phyloP scores from a whole-genome alignment of 1,284 basidiomycete genomes.

The Schizophyllum commune region DNA sequence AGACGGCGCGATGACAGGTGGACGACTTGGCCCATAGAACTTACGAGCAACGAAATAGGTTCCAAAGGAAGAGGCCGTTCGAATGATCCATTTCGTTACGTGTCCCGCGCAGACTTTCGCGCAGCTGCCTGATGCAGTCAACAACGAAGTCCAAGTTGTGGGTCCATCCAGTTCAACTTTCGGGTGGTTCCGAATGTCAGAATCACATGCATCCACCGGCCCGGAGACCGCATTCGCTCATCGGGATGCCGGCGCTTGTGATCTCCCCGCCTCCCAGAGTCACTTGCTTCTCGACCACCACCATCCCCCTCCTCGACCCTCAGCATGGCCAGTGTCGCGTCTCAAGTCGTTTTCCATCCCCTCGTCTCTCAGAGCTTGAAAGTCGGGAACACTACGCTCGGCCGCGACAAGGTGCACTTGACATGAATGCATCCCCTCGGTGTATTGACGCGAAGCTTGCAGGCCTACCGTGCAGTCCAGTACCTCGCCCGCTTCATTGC shows the following conservation, averaged over 20 bases:
- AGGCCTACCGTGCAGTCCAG: slow-evolving; percentile 89
- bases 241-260: neutral
- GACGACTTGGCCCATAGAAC: too few species aligned
- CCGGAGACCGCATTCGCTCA: neutral
- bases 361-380: slow-evolving; percentile 70
- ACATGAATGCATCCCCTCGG: neutral
- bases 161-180: neutral
- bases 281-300: neutral
- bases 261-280: neutral
- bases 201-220: neutral
- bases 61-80: too few species aligned
- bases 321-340: slow-evolving; percentile 56
- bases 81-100: too few species aligned
- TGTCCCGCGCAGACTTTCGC: too few species aligned
- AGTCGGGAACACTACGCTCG: slow-evolving; percentile 73
- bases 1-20: too few species aligned
- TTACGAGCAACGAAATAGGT: too few species aligned
- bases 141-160: too few species aligned
- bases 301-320: slow-evolving; percentile 3
- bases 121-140: too few species aligned
- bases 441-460: neutral
- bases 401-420: slow-evolving; percentile 74
- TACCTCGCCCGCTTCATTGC: slow-evolving; percentile 89
- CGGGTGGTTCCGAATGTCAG: neutral
- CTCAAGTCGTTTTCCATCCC: slow-evolving; percentile 82